Evolutionary conservation across 2,329 filamentous ascomycete species (phyloP).

Genomic region (Fusarium sp.): DNA sequence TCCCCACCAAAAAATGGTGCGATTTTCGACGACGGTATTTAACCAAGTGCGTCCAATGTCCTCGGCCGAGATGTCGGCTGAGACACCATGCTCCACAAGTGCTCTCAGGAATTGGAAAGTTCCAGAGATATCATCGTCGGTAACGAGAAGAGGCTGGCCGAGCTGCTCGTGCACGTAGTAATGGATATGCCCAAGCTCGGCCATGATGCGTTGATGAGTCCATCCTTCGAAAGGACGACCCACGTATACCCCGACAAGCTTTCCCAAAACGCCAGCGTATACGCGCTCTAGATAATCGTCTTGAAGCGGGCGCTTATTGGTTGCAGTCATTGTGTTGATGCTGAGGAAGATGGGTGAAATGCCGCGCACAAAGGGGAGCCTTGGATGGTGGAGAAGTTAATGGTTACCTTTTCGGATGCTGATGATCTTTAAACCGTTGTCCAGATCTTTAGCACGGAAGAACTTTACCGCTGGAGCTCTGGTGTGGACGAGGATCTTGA

Average conservation of each 20-base stretch:
- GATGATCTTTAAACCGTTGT: not conserved
- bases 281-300: constrained; percentile 18
- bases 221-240: constrained; percentile 14
- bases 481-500: not conserved
- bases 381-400: not conserved
- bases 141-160: constrained; percentile 9
- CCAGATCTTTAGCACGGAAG: not conserved
- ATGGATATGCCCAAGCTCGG: constrained; percentile 4
- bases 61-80: constrained; percentile 4
- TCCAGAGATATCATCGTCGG: constrained; percentile 16
- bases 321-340: not conserved
- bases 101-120: constrained; percentile 16
- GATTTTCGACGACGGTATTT: constrained; percentile 10
- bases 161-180: constrained; percentile 23
- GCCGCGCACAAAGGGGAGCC: not conserved
- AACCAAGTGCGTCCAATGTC: constrained; percentile 18
- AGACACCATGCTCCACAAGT: constrained; percentile 13
- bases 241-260: constrained; percentile 16
- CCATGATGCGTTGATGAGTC: constrained; percentile 11
- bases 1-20: constrained; percentile 18
- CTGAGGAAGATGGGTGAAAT: not conserved
- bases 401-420: not conserved
- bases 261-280: constrained; percentile 16
- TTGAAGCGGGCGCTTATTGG: not conserved
- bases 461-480: not conserved